Percentiles rank a stretch among this genome's conserved stretches.
Evolutionary conservation across 768 basidiomycete species (phyloP).

Genomic region (Psilocybe tampanensis): DNA sequence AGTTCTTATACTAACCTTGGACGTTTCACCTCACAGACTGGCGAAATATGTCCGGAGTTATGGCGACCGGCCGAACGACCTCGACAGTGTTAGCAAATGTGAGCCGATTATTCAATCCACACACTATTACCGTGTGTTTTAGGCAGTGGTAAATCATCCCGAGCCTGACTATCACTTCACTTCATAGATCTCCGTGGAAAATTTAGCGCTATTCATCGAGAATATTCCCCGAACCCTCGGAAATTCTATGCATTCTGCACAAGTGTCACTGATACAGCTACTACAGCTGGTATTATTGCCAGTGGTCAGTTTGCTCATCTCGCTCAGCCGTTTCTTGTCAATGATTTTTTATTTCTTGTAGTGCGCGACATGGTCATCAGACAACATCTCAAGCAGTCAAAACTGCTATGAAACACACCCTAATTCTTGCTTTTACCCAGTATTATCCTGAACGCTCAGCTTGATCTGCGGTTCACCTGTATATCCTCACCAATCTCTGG

Average conservation of each 20-base stretch:
- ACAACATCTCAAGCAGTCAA: conserved; percentile 75
- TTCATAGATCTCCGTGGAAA: conserved; percentile 66
- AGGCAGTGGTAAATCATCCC: background rate
- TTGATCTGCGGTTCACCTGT: conserved; percentile 7
- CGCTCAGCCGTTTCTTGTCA: conserved; percentile 1
- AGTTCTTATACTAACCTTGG: background rate
- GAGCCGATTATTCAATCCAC: conserved; percentile 21
- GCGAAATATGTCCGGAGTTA: conserved; percentile 75
- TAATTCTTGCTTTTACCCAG: background rate
- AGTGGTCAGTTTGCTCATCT: conserved; percentile 52
- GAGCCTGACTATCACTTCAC: background rate
- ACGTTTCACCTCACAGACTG: conserved; percentile 35
- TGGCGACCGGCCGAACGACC: conserved; percentile 68
- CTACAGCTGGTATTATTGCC: conserved; percentile 76
- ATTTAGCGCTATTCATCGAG: conserved; percentile 75
- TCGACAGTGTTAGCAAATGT: conserved; percentile 78
- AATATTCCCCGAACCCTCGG: conserved; percentile 71
- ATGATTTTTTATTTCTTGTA: conserved; percentile 25
- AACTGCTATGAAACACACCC: conserved; percentile 50
- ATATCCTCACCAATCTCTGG: conserved; percentile 6
- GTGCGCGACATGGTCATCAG: conserved; percentile 85
- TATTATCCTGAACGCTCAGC: background rate
- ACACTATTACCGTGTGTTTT: background rate
- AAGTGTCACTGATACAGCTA: conserved; percentile 73
- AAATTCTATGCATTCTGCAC: conserved; percentile 82